A percentile compares a stretch with the other conserved stretches of the same genome.
These are phyloP conservation scores for Botrytis medusae DNA, from an alignment of 2,329 filamentous ascomycete species.

Conservation along the genomic window DNA sequence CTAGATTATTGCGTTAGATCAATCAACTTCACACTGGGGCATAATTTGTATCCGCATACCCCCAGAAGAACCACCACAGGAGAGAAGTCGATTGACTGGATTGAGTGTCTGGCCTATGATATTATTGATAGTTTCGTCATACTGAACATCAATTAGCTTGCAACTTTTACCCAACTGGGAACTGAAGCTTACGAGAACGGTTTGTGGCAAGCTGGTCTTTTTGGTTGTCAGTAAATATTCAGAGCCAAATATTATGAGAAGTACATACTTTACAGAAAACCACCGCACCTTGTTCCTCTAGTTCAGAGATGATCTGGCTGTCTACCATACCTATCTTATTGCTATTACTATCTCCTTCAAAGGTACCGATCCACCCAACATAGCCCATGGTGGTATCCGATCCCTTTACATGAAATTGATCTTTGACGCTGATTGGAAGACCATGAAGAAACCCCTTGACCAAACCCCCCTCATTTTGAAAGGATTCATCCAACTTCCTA, in stretches of 20 bases:
- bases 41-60: constrained; percentile 36
- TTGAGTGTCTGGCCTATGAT: constrained; percentile 50
- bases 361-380: constrained; percentile 49
- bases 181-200: constrained; percentile 34
- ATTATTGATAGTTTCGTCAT: constrained; percentile 44
- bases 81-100: constrained; percentile 55
- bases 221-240: background rate
- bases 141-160: constrained; percentile 5
- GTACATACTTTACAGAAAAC: constrained; percentile 37
- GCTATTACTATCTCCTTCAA: constrained; percentile 51
- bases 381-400: constrained; percentile 53
- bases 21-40: background rate
- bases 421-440: constrained; percentile 43
- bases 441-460: constrained; percentile 40
- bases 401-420: constrained; percentile 36
- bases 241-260: background rate
- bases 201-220: constrained; percentile 41
- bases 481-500: constrained; percentile 45
- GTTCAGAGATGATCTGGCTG: constrained; percentile 44
- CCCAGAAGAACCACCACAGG: constrained; percentile 62
- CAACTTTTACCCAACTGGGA: background rate
- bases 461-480: constrained; percentile 22
- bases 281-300: constrained; percentile 41
- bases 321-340: constrained; percentile 50
- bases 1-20: constrained; percentile 13